phyloP scores from a whole-genome alignment of 1,139 yeast genomes.

The Magnusiomyces starmeri region DNA sequence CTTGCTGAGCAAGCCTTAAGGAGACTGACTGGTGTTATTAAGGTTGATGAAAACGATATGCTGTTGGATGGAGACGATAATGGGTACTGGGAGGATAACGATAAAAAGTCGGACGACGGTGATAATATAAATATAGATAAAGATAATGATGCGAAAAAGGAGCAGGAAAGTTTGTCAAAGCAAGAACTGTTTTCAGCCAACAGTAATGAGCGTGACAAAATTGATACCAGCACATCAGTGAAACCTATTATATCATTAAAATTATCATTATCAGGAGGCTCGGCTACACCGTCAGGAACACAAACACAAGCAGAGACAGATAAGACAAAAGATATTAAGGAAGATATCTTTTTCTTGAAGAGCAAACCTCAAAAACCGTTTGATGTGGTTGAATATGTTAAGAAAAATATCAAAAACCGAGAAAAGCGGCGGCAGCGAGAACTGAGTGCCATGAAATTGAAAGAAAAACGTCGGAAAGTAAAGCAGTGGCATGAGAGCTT shows the following conservation, averaged over 20 bases:
- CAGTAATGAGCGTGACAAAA: too few species aligned
- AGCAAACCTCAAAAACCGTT: background rate
- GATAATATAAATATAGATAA: background rate
- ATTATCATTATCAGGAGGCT: background rate
- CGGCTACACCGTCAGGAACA: background rate
- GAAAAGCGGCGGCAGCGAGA: background rate
- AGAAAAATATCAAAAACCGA: background rate
- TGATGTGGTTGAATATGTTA: background rate
- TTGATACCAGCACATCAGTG: too few species aligned
- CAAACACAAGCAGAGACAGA: background rate
- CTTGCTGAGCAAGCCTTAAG: slow-evolving; percentile 73
- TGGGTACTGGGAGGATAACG: slow-evolving; percentile 7
- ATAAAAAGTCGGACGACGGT: background rate
- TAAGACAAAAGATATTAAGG: background rate
- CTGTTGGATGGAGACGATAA: slow-evolving; percentile 23
- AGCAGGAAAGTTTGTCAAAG: background rate
- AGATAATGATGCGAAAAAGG: background rate
- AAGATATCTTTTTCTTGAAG: background rate
- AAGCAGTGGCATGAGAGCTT: background rate
- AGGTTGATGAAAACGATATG: slow-evolving; percentile 25
- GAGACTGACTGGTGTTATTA: slow-evolving; percentile 35
- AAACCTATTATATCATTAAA: slow-evolving; percentile 4
- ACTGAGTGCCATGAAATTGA: background rate
- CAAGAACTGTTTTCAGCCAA: too few species aligned
- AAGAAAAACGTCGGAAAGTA: background rate